Evolutionary conservation across 805 yeast species (phyloP).

Genomic region (Starmerella cellae): DNA sequence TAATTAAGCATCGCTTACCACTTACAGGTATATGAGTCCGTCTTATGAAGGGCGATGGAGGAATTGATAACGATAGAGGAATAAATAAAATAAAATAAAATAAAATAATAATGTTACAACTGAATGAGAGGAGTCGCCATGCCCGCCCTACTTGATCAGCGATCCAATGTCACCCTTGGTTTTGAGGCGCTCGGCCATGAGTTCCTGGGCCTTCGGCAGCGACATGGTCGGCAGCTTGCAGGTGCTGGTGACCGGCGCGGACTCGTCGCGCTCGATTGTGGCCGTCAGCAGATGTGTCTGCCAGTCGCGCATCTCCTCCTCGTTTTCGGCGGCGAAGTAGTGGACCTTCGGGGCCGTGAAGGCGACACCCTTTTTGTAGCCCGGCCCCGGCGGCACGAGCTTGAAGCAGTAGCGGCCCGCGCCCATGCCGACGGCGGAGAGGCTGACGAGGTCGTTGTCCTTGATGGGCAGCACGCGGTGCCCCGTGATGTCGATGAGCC

Average conservation of each 20-base stretch:
- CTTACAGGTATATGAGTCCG: no score
- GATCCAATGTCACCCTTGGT: slow-evolving; percentile 18
- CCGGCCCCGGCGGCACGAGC: slow-evolving; percentile 93
- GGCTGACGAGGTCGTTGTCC: slow-evolving; percentile 63
- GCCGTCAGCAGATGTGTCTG: slow-evolving; percentile 89
- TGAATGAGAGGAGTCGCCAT: no score
- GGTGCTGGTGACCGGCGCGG: slow-evolving; percentile 81
- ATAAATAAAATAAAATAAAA: background rate
- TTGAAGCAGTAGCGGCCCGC: slow-evolving; percentile 90
- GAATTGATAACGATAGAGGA: no score
- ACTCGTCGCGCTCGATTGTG: slow-evolving; percentile 88
- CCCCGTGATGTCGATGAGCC: slow-evolving; percentile 88
- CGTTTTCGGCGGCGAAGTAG: slow-evolving; percentile 85
- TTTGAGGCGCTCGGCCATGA: slow-evolving; percentile 70
- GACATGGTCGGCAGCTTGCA: slow-evolving; percentile 94
- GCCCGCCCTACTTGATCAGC: slow-evolving; percentile 3
- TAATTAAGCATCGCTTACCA: no score
- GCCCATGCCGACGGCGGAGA: slow-evolving; percentile 87
- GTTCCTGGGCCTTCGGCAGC: slow-evolving; percentile 70
- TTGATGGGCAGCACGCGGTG: slow-evolving; percentile 76
- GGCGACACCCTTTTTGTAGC: slow-evolving; percentile 84
- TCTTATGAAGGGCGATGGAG: no score
- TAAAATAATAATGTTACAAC: background rate
- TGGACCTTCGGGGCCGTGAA: slow-evolving; percentile 94
- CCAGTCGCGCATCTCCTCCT: slow-evolving; percentile 90